These are phyloP conservation scores for Sclerotinia glacialis DNA, from an alignment of 2,329 filamentous ascomycete genomes.

Conservation along the genomic window DNA sequence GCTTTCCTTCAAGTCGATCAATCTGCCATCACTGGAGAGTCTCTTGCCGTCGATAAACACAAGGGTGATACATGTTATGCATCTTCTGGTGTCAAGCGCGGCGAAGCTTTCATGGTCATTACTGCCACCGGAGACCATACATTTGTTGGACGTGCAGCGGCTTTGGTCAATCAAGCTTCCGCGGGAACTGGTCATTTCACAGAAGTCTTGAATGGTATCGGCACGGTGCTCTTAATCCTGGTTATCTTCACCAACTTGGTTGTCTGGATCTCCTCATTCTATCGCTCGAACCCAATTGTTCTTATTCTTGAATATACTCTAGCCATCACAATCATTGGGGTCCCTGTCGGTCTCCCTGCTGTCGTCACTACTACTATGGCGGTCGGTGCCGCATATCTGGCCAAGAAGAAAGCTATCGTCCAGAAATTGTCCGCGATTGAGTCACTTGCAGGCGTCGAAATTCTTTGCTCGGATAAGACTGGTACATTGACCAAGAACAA, in stretches of 20 bases:
- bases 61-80: constrained; percentile 77
- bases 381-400: constrained; percentile 85
- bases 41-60: constrained; percentile 86
- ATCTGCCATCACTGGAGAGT: constrained; percentile 88
- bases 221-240: constrained; percentile 73
- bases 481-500: constrained; percentile 94
- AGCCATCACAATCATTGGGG: constrained; percentile 87
- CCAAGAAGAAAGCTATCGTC: constrained; percentile 89
- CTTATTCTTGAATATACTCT: constrained; percentile 80
- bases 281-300: constrained; percentile 79
- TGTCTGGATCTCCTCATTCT: constrained; percentile 85
- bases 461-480: constrained; percentile 93
- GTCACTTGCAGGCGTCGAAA: constrained; percentile 87
- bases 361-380: constrained; percentile 95
- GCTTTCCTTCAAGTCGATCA: constrained; percentile 89
- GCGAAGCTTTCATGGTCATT: constrained; percentile 78
- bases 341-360: constrained; percentile 87
- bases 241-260: constrained; percentile 77
- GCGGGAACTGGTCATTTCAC: constrained; percentile 82
- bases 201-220: constrained; percentile 84
- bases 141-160: constrained; percentile 84
- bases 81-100: constrained; percentile 87
- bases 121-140: constrained; percentile 86
- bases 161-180: constrained; percentile 75
- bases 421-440: constrained; percentile 91